These are phyloP conservation scores for Trichoderma pleuroti DNA, from an alignment of 2,329 filamentous ascomycete species.

Conservation along the genomic window DNA sequence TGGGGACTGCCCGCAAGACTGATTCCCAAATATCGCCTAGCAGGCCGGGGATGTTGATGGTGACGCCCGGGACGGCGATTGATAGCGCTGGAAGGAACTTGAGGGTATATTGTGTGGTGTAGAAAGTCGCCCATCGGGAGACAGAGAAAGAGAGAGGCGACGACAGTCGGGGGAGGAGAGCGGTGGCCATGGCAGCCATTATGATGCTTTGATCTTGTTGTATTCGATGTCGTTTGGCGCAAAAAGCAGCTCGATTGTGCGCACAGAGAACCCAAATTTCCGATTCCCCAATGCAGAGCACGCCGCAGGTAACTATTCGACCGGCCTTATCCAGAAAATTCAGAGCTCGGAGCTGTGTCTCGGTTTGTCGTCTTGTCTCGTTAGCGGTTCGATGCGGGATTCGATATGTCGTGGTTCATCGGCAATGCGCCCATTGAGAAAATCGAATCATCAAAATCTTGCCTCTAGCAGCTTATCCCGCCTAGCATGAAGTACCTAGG, in stretches of 20 bases:
- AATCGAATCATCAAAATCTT: constrained; percentile 18
- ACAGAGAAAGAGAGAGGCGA: constrained; percentile 40
- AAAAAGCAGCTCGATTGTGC: constrained; percentile 2
- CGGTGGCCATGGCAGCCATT: constrained; percentile 45
- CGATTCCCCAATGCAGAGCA: not conserved
- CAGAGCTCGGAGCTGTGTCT: not conserved
- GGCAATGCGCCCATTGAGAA: constrained; percentile 5
- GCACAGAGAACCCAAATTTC: not conserved
- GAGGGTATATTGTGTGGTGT: constrained; percentile 44
- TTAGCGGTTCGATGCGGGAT: not conserved
- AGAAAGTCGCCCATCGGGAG: constrained; percentile 43
- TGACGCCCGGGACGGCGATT: constrained; percentile 59
- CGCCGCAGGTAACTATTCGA: not conserved
- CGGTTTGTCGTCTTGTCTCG: not conserved
- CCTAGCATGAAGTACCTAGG: not conserved
- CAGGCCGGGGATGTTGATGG: constrained; percentile 54
- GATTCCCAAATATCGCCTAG: constrained; percentile 88
- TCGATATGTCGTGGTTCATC: constrained; percentile 5
- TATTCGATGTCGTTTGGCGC: constrained; percentile 1
- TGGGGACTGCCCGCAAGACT: constrained; percentile 86
- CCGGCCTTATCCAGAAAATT: not conserved
- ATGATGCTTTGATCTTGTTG: constrained; percentile 22
- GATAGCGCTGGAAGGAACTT: constrained; percentile 52
- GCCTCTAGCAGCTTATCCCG: constrained; percentile 2
- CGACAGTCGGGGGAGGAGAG: constrained; percentile 55